Evolutionary conservation across 805 yeast species (phyloP), one percentile per base, ranked within the genome.

Genomic region (Zygoascus flipseniorum): DNA sequence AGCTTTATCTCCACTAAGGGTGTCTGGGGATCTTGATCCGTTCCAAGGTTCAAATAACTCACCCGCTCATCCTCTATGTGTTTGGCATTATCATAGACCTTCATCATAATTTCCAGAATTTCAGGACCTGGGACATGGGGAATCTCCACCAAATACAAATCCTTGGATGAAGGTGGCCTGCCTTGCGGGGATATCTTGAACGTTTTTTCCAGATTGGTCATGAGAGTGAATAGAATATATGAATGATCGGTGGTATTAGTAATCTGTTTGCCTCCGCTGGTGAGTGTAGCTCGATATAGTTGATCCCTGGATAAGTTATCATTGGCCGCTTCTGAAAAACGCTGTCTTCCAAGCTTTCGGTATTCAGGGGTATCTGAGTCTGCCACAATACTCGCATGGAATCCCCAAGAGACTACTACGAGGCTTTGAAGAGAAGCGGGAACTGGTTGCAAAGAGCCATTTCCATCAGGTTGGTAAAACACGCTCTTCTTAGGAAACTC

Each of bases 351-450:
- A 56, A 76, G 71, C 49, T 73, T 73, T 31, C 89, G 73, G 65
- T 85, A 69, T 59, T 83, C 85, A 0, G 83, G 81, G 0, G 82
- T 74, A 58, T 88, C 92, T 51, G 90, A 80, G 53, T 85, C 85
- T 31, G 90, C 90, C 1, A 90, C 89, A 49, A 90, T 68, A 2
- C 89, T 79, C 1, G 97, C 89, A 68, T 90, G 97, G 57, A 89
- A 79, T 0, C 85, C 95, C 87, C 95, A 82, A 0, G 96, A 86
- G 0, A 81, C 74, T 9, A 89, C 95, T 1, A 87, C 87, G 16
- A 68, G 47, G 3, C 67, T 61, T 10, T 58, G 59, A 5, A 56
- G 78, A 55, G 62, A 82, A 73, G 51, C 63, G 60, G 47, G 31
- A 3, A 44, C 35, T 4, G 20, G 52, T 8, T 69, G 66, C 16